These are phyloP conservation scores for Dendrobium catenatum DNA, from an alignment of 106 monocot genomes.

Conservation along the genomic window DNA sequence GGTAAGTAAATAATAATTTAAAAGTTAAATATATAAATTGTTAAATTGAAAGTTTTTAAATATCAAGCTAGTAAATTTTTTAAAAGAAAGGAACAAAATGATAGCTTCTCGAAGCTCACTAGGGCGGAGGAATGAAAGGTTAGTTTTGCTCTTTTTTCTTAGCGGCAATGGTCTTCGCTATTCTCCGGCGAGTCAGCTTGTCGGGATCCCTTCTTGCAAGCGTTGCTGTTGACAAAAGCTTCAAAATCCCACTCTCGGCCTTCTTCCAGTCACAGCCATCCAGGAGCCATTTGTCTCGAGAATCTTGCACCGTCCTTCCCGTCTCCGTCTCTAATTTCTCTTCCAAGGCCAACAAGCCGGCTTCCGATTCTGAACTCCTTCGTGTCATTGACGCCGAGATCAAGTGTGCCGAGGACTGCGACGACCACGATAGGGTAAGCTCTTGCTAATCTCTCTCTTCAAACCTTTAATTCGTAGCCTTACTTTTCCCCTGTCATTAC, in stretches of 20 bases:
- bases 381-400: constrained; percentile 72
- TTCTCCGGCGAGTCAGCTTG: constrained; percentile 37
- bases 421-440: constrained; percentile 52
- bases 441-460: background rate
- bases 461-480: background rate
- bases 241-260: background rate
- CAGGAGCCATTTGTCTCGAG: background rate
- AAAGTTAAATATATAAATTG: too few species aligned
- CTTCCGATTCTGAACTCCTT: constrained; percentile 37
- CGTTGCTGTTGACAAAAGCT: constrained; percentile 6
- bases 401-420: constrained; percentile 72
- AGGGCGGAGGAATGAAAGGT: background rate
- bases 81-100: too few species aligned
- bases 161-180: constrained; percentile 34
- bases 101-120: too few species aligned
- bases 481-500: background rate
- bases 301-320: background rate
- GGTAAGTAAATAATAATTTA: too few species aligned
- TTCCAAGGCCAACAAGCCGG: constrained; percentile 14
- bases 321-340: constrained; percentile 12
- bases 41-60: too few species aligned
- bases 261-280: constrained; percentile 6
- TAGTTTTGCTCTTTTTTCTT: background rate
- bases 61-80: too few species aligned
- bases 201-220: constrained; percentile 11